Base-by-base conservation (phyloP, 257 asterid genomes). In the Solanum lycopersicoides region DNA sequence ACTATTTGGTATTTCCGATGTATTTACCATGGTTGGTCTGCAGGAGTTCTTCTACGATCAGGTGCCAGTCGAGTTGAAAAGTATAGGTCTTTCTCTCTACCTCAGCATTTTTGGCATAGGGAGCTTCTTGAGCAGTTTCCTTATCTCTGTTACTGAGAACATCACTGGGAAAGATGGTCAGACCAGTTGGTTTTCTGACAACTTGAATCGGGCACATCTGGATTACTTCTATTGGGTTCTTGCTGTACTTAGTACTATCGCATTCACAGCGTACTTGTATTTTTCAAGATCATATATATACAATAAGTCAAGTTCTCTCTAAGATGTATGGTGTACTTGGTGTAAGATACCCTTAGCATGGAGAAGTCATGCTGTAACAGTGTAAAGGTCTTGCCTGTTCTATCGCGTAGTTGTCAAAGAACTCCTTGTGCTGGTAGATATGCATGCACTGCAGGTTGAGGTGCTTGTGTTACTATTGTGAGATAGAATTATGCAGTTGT, bases 21-120 rank as follows among this genome's bases (percentile, higher is more conserved):
- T 88, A 35, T 91, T 93, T 77, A 77, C 92, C 20, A 69, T 92
- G 85, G 91, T 93, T 21, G 98, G 98, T 37, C 86, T 94, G 90
- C 98, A 95, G 68, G 96, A 95, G 89, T 65, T 94, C 76, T 94
- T 94, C 91, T 95, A 95, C 9, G 95, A 92, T 87, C 92, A 92
- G 85, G 91, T 93, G 79, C 95, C 96, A 2, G 87, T 90, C 30
- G 94, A 90, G 32, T 75, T 94, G 86, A 94, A 91, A 90, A 91
- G 95, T 41, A 88, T 93, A 0, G 98, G 96, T 15, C 86, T 93
- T 3, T 87, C 95, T 50, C 88, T 95, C 21, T 93, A 84, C 89
- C 89, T 92, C 7, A 94, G 96, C 83, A 91, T 94, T 45, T 85
- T 90, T 42, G 98, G 98, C 12, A 75, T 91, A 34, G 98, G 96